Conservation (phyloP, 208 protist genomes). For the Crithidia expoeki region DNA sequence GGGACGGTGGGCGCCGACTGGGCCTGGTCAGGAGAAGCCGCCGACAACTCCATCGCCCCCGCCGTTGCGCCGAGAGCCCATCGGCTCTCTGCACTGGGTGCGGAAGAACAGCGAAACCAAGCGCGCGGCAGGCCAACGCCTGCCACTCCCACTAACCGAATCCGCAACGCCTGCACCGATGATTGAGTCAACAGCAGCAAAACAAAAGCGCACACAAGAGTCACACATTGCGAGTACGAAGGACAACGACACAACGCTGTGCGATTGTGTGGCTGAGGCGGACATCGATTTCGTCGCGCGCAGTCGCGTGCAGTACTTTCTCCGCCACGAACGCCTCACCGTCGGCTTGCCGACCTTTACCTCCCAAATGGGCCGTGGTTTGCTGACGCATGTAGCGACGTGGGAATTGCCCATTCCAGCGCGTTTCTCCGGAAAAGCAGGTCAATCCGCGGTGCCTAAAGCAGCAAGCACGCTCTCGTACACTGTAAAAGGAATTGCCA, state of each 20-base stretch:
- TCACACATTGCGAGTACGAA: background rate
- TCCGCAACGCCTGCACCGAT: background rate
- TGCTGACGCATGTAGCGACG: constrained; percentile 54
- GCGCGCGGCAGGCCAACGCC: too few relatives aligned
- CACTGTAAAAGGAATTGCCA: constrained; percentile 57
- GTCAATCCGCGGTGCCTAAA: background rate
- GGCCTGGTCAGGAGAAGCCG: constrained; percentile 20
- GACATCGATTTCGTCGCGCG: constrained; percentile 72
- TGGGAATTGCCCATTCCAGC: constrained; percentile 51
- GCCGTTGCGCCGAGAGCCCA: constrained; percentile 68
- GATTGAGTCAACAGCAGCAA: background rate
- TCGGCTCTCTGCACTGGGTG: constrained; percentile 73
- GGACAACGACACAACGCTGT: background rate
- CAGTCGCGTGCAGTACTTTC: constrained; percentile 82
- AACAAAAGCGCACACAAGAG: background rate
- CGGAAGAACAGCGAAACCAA: constrained; percentile 18
- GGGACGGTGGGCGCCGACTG: constrained; percentile 66
- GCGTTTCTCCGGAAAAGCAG: constrained; percentile 14
- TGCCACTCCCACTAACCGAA: too few relatives aligned
- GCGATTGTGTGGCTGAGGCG: constrained; percentile 45
- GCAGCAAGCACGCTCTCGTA: constrained; percentile 1
- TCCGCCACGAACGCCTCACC: constrained; percentile 50
- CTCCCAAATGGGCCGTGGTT: constrained; percentile 20
- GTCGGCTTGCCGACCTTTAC: constrained; percentile 17
- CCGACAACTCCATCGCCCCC: constrained; percentile 69